Evolutionary conservation across 176 grass and related monocot genomes (phyloP), one percentile per base, ranked within the genome.

Genomic region (Oryza rufipogon): DNA sequence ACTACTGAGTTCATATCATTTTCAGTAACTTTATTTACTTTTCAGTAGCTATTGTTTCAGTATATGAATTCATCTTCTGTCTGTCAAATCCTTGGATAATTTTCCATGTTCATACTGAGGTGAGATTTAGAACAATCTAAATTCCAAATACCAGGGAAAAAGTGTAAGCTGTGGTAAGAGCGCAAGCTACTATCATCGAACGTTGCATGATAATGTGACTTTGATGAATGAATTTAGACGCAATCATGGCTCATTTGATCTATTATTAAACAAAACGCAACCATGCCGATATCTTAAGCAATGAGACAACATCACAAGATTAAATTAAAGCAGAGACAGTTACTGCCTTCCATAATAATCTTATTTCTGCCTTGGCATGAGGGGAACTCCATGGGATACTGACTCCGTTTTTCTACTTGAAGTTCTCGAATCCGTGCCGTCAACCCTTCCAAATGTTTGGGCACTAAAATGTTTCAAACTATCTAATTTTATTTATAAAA

Each of bases 321-420:
- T 85, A 81, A 77, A 85, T 56, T 89, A 81, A 54, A n/a, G 42
- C 72, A 64, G 10, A 17, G 77, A 85, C 42, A 81, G 83, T 89
- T 52, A 85, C 65, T 49, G 9, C 77, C 49, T 84, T 61, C 38
- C 49, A 75, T 66, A 78, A 77, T 49, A 41, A 69, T 83, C 65
- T 82, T 66, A 41, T 77, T 70, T 39, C 39, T 77, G 64, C 49
- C 73, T 87, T 82, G 52, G 65, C 79, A 82, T 48, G 26, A 70
- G 9, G 70, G 70, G 54, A 70, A 39, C 70, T 75, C 36, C 81
- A 80, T 61, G 68, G 39, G 54, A 71, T 23, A 64, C 1, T 58
- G 11, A 17, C 17, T 58, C 54, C 6, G 3, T 56, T 58, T 58
- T 58, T 58, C 54, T 58, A 58, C 20, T 58, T n/a, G 87, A 41